A percentile compares a stretch with the other conserved stretches of the same genome.
These are phyloP conservation scores for Cryphonectria radicalis DNA, from an alignment of 2,329 filamentous ascomycete genomes.

Conservation along the genomic window DNA sequence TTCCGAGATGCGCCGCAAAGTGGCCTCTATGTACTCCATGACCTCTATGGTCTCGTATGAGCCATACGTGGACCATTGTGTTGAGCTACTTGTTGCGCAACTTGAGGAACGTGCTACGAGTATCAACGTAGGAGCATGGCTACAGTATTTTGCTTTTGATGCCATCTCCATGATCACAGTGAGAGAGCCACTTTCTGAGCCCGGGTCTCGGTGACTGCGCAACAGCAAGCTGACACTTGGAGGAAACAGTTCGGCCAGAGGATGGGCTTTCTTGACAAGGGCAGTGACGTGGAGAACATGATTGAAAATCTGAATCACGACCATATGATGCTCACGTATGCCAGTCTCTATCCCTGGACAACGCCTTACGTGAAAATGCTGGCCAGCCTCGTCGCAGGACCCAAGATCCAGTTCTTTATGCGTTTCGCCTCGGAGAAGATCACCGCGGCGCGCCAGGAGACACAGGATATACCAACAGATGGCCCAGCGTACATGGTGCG, in stretches of 20 bases:
- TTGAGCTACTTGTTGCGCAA: constrained; percentile 47
- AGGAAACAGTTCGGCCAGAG: constrained; percentile 54
- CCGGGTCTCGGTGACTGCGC: too few relatives aligned
- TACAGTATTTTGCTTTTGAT: constrained; percentile 55
- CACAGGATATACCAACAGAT: neutral
- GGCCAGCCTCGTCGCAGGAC: neutral
- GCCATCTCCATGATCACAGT: constrained; percentile 56
- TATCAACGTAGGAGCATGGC: constrained; percentile 47
- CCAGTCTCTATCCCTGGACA: neutral
- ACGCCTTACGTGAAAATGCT: neutral
- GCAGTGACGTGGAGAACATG: constrained; percentile 53
- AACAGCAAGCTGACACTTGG: constrained; percentile 43
- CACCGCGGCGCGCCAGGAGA: neutral
- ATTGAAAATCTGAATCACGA: constrained; percentile 38
- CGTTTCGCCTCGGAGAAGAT: neutral
- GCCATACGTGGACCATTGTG: constrained; percentile 51
- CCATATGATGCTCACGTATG: neutral
- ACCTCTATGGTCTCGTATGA: constrained; percentile 53
- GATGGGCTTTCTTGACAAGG: constrained; percentile 51
- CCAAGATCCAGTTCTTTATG: constrained; percentile 1
- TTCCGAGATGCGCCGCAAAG: constrained; percentile 43
- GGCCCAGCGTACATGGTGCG: neutral
- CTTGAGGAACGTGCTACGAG: constrained; percentile 23
- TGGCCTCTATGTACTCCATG: constrained; percentile 52
- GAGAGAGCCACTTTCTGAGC: neutral